Conservation (phyloP, 2,329 filamentous ascomycete species). For the Cladosporium austrohemisphaericum region DNA sequence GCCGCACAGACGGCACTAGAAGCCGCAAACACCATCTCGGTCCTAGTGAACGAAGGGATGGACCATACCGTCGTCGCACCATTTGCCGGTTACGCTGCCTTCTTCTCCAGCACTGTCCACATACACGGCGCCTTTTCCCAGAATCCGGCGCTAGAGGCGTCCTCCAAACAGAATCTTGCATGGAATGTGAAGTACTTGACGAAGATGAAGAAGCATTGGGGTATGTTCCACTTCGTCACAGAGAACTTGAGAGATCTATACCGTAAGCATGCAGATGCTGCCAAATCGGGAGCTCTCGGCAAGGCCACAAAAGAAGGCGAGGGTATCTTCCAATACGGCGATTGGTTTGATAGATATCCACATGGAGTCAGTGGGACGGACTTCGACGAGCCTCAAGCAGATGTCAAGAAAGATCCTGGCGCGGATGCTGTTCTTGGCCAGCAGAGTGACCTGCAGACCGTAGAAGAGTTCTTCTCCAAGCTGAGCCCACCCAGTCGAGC, state of each 20-base stretch:
- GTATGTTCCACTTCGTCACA: conserved; percentile 95
- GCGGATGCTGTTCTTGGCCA: conserved; percentile 88
- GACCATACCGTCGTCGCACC: conserved; percentile 80
- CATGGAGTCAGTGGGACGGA: conserved; percentile 83
- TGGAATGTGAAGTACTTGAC: conserved; percentile 86
- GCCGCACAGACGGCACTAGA: conserved; percentile 69
- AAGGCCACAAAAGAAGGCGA: conserved; percentile 43
- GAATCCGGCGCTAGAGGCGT: conserved; percentile 68
- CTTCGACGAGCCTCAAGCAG: conserved; percentile 66
- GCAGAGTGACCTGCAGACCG: conserved; percentile 84
- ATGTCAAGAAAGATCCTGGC: conserved; percentile 68
- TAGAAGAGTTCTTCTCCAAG: conserved; percentile 88
- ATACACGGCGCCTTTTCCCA: conserved; percentile 88
- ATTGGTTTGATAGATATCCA: conserved; percentile 95
- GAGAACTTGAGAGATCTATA: conserved; percentile 91
- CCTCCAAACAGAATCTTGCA: conserved; percentile 77
- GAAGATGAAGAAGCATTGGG: conserved; percentile 97
- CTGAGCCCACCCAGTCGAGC: conserved; percentile 58
- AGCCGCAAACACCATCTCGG: conserved; percentile 82
- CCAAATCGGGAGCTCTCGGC: conserved; percentile 56
- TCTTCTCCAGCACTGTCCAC: conserved; percentile 90
- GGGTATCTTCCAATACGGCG: conserved; percentile 86
- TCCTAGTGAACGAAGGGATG: conserved; percentile 74
- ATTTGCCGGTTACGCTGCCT: conserved; percentile 92
- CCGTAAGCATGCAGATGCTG: conserved; percentile 76